Percentiles rank a stretch among this genome's conserved stretches.
Conservation (phyloP, 2,329 filamentous ascomycete species). For the Diaporthe sp. region DNA sequence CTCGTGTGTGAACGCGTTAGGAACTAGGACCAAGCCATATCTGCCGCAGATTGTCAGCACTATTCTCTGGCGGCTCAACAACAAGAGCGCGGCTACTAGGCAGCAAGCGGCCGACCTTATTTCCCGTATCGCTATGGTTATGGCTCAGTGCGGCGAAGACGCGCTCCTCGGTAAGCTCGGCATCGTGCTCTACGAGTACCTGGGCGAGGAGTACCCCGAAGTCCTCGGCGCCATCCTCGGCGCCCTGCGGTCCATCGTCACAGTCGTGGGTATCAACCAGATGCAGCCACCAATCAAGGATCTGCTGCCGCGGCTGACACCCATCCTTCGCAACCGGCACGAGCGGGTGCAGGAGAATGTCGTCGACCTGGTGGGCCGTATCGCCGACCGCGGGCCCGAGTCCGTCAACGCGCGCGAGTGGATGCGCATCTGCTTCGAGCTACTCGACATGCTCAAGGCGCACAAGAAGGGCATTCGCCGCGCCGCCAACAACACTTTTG, state of each 20-base stretch:
- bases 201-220: conserved; percentile 98
- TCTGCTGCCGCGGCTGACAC: conserved; percentile 90
- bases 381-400: conserved; percentile 95
- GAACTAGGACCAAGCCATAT: conserved; percentile 94
- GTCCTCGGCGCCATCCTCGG: conserved; percentile 96
- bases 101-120: conserved; percentile 98
- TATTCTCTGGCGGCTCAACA: conserved; percentile 96
- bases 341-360: conserved; percentile 99
- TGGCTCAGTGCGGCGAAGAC: conserved; percentile 98
- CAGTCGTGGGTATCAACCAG: conserved; percentile 95
- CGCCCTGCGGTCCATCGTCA: conserved; percentile 94
- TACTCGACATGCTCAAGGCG: conserved; percentile 98
- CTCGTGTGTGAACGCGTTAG: conserved; percentile 94
- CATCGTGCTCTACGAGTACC: conserved; percentile 95
- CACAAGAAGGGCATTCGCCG: conserved; percentile 99
- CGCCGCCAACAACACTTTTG: conserved; percentile 99
- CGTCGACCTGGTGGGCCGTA: conserved; percentile 96
- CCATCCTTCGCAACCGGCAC: conserved; percentile 97
- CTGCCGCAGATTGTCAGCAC: conserved; percentile 97
- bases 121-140: conserved; percentile 96
- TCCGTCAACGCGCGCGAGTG: conserved; percentile 97
- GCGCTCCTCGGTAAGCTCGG: conserved; percentile 95
- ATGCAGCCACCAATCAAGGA: conserved; percentile 99
- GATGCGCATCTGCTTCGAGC: conserved; percentile 99
- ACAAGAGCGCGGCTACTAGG: conserved; percentile 95